These are phyloP conservation scores for Metroxylon sagu DNA, from an alignment of 176 grass and related monocot genomes.

Conservation along the genomic window DNA sequence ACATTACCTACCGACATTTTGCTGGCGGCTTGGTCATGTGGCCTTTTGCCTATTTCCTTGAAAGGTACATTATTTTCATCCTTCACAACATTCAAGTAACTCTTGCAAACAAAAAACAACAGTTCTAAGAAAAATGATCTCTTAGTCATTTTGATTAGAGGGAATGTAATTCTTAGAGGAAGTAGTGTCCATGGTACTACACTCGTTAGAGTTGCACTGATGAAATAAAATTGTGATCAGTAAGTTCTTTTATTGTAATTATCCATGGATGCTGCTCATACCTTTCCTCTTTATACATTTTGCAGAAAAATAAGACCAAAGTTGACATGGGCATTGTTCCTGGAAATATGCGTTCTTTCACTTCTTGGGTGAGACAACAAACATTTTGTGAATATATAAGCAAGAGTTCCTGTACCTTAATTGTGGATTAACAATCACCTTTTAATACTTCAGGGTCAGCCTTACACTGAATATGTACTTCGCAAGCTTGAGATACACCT, in stretches of 20 bases:
- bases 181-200: background rate
- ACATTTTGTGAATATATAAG: background rate
- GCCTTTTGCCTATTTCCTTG: conserved; percentile 74
- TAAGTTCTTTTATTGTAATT: background rate
- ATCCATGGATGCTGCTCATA: background rate
- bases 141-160: too few relatives aligned
- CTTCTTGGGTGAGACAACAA: conserved; percentile 57
- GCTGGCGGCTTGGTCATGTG: conserved; percentile 41
- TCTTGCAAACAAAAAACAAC: too few relatives aligned
- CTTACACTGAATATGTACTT: conserved; percentile 95
- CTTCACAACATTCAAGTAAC: background rate
- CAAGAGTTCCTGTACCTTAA: background rate
- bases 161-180: too few relatives aligned
- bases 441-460: conserved; percentile 54
- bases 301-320: conserved; percentile 59
- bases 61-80: conserved; percentile 43
- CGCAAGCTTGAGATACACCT: conserved; percentile 73
- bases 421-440: too few relatives aligned
- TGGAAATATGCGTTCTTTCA: conserved; percentile 68
- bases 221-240: background rate
- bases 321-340: conserved; percentile 64
- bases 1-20: conserved; percentile 70
- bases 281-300: background rate
- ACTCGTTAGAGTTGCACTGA: background rate
- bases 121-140: too few relatives aligned